Evolutionary conservation across 345 rosid genomes (phyloP).

Genomic region (Murraya paniculata): DNA sequence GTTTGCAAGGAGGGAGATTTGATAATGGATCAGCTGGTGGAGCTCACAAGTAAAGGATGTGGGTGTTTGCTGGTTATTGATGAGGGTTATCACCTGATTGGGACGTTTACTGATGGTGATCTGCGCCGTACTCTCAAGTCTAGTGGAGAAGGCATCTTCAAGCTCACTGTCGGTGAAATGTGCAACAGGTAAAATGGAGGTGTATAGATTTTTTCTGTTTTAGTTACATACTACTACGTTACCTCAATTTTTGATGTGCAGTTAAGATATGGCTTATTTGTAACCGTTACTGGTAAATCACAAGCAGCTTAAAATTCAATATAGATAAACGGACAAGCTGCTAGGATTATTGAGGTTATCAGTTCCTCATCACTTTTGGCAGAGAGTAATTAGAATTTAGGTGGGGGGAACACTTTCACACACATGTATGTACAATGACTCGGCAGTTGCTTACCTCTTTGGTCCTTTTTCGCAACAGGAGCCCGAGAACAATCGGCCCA

Average conservation of each 20-base stretch:
- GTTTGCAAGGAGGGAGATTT: conserved; percentile 81
- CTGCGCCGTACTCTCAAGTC: conserved; percentile 91
- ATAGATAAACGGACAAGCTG: background rate
- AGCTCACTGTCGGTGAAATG: conserved; percentile 91
- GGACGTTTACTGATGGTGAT: conserved; percentile 96
- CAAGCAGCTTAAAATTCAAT: background rate
- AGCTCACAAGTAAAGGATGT: conserved; percentile 90
- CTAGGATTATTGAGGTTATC: background rate
- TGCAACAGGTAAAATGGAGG: conserved; percentile 64
- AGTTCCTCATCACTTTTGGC: background rate
- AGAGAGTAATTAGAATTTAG: background rate
- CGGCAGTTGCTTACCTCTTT: background rate
- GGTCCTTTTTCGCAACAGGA: conserved; percentile 42
- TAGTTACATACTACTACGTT: background rate
- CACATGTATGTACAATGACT: background rate
- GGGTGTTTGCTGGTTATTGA: conserved; percentile 88
- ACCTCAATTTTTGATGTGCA: background rate
- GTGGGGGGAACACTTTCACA: background rate
- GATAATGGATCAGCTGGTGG: conserved; percentile 93
- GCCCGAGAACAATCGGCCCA: conserved; percentile 75
- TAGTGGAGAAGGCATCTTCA: conserved; percentile 82
- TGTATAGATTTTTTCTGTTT: background rate
- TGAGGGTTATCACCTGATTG: conserved; percentile 57
- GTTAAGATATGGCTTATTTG: background rate
- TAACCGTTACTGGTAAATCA: background rate